Percentiles rank a stretch among this genome's conserved stretches.
These are phyloP conservation scores for Sherardia arvensis DNA, from an alignment of 257 asterid species.

Conservation along the genomic window DNA sequence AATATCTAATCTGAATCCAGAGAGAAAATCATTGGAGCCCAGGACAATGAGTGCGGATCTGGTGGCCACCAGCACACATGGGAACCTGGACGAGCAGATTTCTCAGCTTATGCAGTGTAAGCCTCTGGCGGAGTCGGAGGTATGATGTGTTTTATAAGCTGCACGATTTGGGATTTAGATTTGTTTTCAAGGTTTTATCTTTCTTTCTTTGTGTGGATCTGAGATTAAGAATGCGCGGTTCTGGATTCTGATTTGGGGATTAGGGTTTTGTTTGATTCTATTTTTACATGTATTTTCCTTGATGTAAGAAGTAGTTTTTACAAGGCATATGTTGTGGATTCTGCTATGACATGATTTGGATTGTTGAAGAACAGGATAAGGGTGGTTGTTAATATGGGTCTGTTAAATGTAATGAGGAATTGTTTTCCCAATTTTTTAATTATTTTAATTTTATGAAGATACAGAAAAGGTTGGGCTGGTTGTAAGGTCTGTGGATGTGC, in stretches of 20 bases:
- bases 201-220: slow-evolving; percentile 4
- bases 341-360: not conserved
- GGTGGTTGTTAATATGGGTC: not conserved
- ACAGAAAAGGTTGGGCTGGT: not conserved
- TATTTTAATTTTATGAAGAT: not conserved
- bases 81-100: slow-evolving; percentile 90
- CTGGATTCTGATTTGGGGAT: slow-evolving; percentile 1
- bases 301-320: not conserved
- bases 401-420: not conserved
- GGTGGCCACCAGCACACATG: slow-evolving; percentile 60
- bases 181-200: not conserved
- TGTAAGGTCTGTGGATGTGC: not conserved
- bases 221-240: not conserved
- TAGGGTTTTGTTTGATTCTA: slow-evolving; percentile 10
- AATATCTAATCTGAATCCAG: not conserved
- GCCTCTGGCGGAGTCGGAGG: slow-evolving; percentile 88
- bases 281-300: not conserved
- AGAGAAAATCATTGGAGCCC: not conserved
- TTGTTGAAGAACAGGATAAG: not conserved
- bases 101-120: slow-evolving; percentile 95
- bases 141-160: slow-evolving; percentile 9
- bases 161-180: not conserved
- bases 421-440: not conserved
- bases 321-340: too few relatives aligned
- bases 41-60: slow-evolving; percentile 81